Conservation (phyloP, 2,329 filamentous ascomycete genomes). For the Colletotrichum musae region DNA sequence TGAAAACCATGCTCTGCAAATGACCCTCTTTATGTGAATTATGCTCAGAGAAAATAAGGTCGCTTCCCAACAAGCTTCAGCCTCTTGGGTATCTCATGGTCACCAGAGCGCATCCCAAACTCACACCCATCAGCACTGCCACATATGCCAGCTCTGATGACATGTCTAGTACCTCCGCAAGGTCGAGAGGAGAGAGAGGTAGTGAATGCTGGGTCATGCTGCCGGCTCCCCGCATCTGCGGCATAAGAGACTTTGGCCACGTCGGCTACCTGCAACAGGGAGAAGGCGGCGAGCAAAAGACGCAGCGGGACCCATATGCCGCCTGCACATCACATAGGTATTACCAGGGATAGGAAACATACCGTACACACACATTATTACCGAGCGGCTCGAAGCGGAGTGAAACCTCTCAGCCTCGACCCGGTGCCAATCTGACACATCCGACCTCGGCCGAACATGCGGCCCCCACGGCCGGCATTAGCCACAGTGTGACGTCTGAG, state of each 20-base stretch:
- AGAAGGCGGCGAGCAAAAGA: conserved; percentile 2
- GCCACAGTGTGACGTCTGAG: conserved; percentile 2
- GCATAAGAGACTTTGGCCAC: conserved; percentile 19
- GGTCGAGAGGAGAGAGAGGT: too few relatives aligned
- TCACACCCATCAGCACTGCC: too few relatives aligned
- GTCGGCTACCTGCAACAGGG: conserved; percentile 20
- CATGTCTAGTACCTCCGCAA: too few relatives aligned
- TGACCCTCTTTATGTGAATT: too few relatives aligned
- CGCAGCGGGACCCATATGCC: conserved; percentile 20
- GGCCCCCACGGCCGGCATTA: conserved; percentile 23
- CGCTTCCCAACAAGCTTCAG: too few relatives aligned
- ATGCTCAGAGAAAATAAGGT: too few relatives aligned
- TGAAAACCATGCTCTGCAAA: too few relatives aligned
- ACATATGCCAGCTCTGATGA: too few relatives aligned
- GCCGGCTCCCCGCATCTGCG: conserved; percentile 10
- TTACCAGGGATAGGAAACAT: conserved; percentile 24
- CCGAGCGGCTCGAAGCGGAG: conserved; percentile 9
- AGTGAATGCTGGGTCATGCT: background rate
- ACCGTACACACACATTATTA: too few relatives aligned
- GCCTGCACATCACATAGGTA: conserved; percentile 16
- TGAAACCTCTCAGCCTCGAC: conserved; percentile 33
- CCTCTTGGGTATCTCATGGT: too few relatives aligned
- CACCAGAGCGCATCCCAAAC: too few relatives aligned
- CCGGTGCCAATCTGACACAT: conserved; percentile 26
- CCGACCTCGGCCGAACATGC: conserved; percentile 16